These are phyloP conservation scores for Trichoderma aggressivum DNA, from an alignment of 2,329 filamentous ascomycete genomes.

Conservation along the genomic window DNA sequence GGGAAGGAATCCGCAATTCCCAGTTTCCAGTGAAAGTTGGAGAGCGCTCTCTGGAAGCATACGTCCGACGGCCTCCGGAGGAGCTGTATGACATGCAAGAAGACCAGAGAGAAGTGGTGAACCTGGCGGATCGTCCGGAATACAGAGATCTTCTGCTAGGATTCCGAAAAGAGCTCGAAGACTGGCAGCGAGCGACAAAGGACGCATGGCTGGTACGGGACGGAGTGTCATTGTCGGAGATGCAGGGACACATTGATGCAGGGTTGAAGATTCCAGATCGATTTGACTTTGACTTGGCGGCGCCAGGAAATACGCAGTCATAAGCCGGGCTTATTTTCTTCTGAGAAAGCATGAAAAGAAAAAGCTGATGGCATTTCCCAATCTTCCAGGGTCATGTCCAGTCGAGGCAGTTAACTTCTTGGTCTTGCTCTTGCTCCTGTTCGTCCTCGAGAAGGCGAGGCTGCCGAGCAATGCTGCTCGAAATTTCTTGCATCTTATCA, in stretches of 20 bases:
- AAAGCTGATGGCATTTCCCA: background rate
- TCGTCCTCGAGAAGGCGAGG: background rate
- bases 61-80: slow-evolving; percentile 1
- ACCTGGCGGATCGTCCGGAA: background rate
- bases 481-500: slow-evolving; percentile 11
- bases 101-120: background rate
- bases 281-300: background rate
- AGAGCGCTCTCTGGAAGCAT: slow-evolving; percentile 3
- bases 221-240: slow-evolving; percentile 4
- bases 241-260: slow-evolving; percentile 9
- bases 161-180: background rate
- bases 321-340: background rate
- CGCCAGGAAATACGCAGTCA: background rate
- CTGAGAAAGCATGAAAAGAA: too few species aligned
- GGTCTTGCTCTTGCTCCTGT: background rate
- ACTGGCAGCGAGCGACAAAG: background rate
- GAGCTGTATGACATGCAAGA: slow-evolving; percentile 5
- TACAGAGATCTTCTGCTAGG: background rate
- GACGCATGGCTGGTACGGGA: slow-evolving; percentile 4
- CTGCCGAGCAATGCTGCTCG: background rate
- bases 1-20: slow-evolving; percentile 3
- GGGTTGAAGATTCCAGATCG: background rate
- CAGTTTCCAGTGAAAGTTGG: background rate
- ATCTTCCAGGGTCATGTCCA: background rate
- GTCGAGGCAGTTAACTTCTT: background rate